Evolutionary conservation across 1,284 basidiomycete genomes (phyloP).

Genomic region (Ceratobasidium sp.): DNA sequence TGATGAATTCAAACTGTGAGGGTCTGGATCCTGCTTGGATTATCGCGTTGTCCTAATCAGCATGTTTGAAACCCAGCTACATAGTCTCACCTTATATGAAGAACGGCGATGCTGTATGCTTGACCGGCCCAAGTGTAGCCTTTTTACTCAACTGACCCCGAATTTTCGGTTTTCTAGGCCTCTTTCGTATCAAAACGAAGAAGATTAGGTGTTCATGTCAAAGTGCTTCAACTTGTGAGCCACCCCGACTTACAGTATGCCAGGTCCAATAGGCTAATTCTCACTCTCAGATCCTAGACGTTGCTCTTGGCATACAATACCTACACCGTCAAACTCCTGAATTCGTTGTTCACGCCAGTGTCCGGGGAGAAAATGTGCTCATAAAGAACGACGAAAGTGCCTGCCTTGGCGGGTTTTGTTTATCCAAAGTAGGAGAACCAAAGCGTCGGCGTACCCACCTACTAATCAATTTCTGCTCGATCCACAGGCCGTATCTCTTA

Average conservation of each 20-base stretch:
- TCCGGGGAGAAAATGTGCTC: constrained; percentile 33
- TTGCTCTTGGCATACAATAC: constrained; percentile 20
- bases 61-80: background rate
- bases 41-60: background rate
- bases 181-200: background rate
- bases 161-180: background rate
- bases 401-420: constrained; percentile 27
- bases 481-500: background rate
- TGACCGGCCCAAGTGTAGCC: background rate
- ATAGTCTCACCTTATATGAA: constrained; percentile 25
- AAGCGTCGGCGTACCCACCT: background rate
- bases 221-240: constrained; percentile 12
- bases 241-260: background rate
- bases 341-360: constrained; percentile 24
- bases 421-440: background rate
- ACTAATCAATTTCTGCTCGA: background rate
- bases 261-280: background rate
- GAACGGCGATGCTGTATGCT: constrained; percentile 5
- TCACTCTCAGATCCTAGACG: background rate
- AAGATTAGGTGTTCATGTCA: background rate
- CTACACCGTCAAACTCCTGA: constrained; percentile 1
- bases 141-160: background rate
- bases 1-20: constrained; percentile 23
- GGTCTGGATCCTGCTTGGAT: background rate
- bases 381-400: constrained; percentile 29